Conservation (phyloP, 129 eudicot genomes). For the Lonicera japonica region DNA sequence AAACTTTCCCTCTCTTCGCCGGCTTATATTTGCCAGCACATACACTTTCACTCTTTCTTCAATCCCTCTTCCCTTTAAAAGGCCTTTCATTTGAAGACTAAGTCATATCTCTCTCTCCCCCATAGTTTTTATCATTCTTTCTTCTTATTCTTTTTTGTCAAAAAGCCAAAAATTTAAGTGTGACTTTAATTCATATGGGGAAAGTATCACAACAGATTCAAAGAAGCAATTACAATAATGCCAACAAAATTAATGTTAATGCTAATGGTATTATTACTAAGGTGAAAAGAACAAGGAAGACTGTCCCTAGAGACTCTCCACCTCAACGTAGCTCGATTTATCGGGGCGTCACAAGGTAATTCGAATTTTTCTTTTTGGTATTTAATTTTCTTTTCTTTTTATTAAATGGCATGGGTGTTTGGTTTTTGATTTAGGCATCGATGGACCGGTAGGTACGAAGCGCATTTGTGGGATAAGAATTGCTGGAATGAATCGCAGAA, state of each 20-base stretch:
- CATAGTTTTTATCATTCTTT: neutral
- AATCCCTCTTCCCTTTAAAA: slow-evolving; percentile 3
- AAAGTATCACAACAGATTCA: slow-evolving; percentile 27
- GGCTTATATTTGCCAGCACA: slow-evolving; percentile 13
- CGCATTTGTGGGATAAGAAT: slow-evolving; percentile 93
- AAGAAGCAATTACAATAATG: neutral
- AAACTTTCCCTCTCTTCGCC: slow-evolving; percentile 13
- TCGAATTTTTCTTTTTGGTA: no score
- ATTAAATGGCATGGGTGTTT: neutral
- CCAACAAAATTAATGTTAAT: slow-evolving; percentile 1
- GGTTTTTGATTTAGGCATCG: slow-evolving; percentile 45
- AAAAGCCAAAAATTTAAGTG: neutral
- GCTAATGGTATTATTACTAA: slow-evolving; percentile 12
- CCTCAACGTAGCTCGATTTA: slow-evolving; percentile 78
- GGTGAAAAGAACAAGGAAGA: slow-evolving; percentile 51
- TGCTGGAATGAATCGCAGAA: slow-evolving; percentile 80
- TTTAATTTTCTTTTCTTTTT: neutral
- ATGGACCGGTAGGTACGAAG: slow-evolving; percentile 94
- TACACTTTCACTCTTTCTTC: neutral
- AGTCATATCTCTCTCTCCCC: slow-evolving; percentile 1
- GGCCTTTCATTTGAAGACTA: slow-evolving; percentile 17
- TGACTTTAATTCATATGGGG: slow-evolving; percentile 27
- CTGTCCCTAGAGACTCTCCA: slow-evolving; percentile 67
- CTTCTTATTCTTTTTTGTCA: neutral
- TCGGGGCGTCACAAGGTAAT: slow-evolving; percentile 72